These are phyloP conservation scores for Plasmodium gonderi DNA, from an alignment of 169 alveolate genomes.

Conservation along the genomic window DNA sequence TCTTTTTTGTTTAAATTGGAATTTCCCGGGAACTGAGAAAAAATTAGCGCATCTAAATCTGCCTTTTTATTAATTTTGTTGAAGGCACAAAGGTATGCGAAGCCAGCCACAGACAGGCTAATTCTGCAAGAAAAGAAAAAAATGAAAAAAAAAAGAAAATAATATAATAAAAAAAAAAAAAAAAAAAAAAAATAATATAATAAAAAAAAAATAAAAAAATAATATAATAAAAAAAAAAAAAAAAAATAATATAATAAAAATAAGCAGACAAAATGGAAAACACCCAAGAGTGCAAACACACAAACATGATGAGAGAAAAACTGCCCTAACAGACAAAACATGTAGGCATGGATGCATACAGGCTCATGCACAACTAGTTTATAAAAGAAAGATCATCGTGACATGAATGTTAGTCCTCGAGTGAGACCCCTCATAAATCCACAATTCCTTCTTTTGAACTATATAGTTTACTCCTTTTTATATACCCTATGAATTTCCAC, in stretches of 20 bases:
- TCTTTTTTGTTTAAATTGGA: slow-evolving; percentile 15
- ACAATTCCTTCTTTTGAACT: neutral
- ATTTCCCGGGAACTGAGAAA: slow-evolving; percentile 65
- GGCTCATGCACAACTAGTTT: neutral
- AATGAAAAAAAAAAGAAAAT: neutral
- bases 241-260: no score
- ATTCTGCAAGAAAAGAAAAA: slow-evolving; percentile 7
- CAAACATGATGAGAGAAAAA: no score
- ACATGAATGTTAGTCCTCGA: neutral
- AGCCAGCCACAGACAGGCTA: slow-evolving; percentile 26
- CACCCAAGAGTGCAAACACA: no score
- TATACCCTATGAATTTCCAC: slow-evolving; percentile 65
- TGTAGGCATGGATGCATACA: neutral
- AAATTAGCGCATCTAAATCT: slow-evolving; percentile 41
- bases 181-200: neutral
- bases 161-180: neutral
- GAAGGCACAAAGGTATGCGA: slow-evolving; percentile 32
- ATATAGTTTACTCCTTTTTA: neutral
- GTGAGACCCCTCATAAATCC: no score
- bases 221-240: no score
- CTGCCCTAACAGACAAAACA: no score
- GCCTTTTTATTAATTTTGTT: slow-evolving; percentile 44
- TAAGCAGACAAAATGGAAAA: no score
- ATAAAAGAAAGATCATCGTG: neutral
- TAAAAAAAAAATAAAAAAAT: neutral